These are phyloP conservation scores for Ceratobasidium sp. DNA, from an alignment of 1,284 basidiomycete species.

Conservation along the genomic window DNA sequence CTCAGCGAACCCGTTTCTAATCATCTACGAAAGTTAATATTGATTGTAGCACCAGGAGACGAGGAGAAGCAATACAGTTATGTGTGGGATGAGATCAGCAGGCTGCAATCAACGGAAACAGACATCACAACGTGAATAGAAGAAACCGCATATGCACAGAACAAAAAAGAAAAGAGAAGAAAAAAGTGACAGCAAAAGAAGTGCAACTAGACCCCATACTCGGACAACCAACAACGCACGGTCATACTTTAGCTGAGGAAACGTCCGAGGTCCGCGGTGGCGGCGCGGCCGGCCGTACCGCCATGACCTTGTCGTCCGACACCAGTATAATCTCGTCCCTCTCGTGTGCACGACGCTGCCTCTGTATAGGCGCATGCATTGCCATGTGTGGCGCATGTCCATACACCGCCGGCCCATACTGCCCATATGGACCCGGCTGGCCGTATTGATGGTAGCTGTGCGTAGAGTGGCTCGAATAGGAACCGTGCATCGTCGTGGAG, in stretches of 20 bases:
- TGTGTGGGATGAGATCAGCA: slow-evolving; percentile 39
- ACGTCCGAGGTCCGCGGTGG: slow-evolving; percentile 29
- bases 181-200: slow-evolving; percentile 31
- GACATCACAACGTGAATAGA: background rate
- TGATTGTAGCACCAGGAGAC: slow-evolving; percentile 39
- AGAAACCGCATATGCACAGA: slow-evolving; percentile 16
- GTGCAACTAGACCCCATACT: too few species aligned
- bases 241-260: slow-evolving; percentile 12
- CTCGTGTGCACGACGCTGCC: slow-evolving; percentile 54
- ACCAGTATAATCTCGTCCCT: slow-evolving; percentile 83
- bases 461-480: slow-evolving; percentile 51
- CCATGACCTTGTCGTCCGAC: slow-evolving; percentile 80
- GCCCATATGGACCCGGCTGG: slow-evolving; percentile 51
- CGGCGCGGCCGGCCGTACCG: slow-evolving; percentile 62
- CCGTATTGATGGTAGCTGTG: slow-evolving; percentile 55
- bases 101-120: background rate
- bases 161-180: slow-evolving; percentile 36
- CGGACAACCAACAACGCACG: background rate
- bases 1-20: background rate
- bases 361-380: background rate
- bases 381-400: slow-evolving; percentile 28
- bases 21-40: slow-evolving; percentile 43
- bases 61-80: slow-evolving; percentile 42
- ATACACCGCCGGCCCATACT: slow-evolving; percentile 53
- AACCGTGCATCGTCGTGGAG: slow-evolving; percentile 52